Evolutionary conservation across 2,329 filamentous ascomycete species (phyloP).

Genomic region (Rhynchosporium graminicola): DNA sequence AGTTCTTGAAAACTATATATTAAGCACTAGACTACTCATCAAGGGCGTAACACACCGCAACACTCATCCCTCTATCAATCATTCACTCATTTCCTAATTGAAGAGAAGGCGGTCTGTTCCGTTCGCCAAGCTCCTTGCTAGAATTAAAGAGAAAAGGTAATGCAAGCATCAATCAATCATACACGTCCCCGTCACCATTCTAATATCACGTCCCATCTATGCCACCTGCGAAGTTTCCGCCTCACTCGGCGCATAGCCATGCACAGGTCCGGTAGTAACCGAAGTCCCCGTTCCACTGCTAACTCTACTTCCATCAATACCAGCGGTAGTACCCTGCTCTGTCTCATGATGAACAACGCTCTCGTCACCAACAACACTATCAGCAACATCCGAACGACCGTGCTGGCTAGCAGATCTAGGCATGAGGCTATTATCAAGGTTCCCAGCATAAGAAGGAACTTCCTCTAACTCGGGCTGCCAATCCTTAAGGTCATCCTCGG

Average conservation of each 20-base stretch:
- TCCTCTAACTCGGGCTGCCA: constrained; percentile 55
- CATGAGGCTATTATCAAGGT: constrained; percentile 27
- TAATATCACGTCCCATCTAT: neutral
- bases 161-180: constrained; percentile 6
- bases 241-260: constrained; percentile 27
- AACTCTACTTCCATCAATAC: constrained; percentile 28
- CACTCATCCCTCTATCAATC: neutral
- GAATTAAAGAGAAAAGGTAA: neutral
- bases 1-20: neutral
- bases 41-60: neutral
- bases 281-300: constrained; percentile 33
- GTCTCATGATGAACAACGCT: constrained; percentile 17
- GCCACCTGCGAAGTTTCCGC: constrained; percentile 21
- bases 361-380: constrained; percentile 27
- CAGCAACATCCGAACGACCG: constrained; percentile 16
- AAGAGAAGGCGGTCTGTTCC: neutral
- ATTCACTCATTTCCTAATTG: neutral
- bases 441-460: constrained; percentile 29
- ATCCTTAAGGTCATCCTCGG: constrained; percentile 80
- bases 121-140: constrained; percentile 16
- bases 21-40: neutral
- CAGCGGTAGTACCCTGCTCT: constrained; percentile 14
- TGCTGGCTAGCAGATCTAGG: constrained; percentile 20
- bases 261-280: constrained; percentile 28
- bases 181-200: no score